Evolutionary conservation across 1,284 basidiomycete genomes (phyloP).

Genomic region (Tylopilus microsporus): DNA sequence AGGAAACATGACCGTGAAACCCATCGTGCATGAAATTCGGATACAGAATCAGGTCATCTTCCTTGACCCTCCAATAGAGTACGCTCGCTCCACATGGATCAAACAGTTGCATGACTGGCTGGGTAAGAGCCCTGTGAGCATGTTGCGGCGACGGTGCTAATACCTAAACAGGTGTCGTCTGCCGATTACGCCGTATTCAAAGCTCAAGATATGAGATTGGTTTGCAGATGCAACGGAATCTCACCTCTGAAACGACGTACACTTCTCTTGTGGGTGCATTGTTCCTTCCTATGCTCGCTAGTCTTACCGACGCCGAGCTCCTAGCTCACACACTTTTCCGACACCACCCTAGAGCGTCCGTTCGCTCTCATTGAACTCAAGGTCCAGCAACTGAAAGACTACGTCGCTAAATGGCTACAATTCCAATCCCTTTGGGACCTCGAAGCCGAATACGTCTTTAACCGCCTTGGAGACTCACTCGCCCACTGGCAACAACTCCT

Average conservation of each 20-base stretch:
- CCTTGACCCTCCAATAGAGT: constrained; percentile 95
- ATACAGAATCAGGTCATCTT: constrained; percentile 99
- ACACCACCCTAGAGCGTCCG: constrained; percentile 74
- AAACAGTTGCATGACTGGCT: constrained; percentile 88
- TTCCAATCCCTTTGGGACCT: constrained; percentile 99
- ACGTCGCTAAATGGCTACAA: constrained; percentile 96
- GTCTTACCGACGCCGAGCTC: background rate
- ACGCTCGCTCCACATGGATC: constrained; percentile 89
- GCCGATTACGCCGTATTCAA: constrained; percentile 81
- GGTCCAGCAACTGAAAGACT: constrained; percentile 80
- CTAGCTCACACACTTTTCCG: constrained; percentile 75
- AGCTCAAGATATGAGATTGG: constrained; percentile 96
- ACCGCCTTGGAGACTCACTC: constrained; percentile 88
- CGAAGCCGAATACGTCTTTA: constrained; percentile 94
- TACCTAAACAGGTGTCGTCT: constrained; percentile 66
- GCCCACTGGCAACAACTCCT: constrained; percentile 92
- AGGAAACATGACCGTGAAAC: constrained; percentile 67
- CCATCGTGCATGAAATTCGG: constrained; percentile 89
- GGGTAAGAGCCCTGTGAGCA: constrained; percentile 51
- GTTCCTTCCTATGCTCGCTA: background rate
- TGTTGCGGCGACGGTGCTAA: constrained; percentile 6
- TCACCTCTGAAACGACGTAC: constrained; percentile 69
- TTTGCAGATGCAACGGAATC: constrained; percentile 72
- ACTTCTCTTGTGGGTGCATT: constrained; percentile 78
- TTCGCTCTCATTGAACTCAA: constrained; percentile 87